Base-by-base conservation (phyloP, 1,284 basidiomycete species). In the Schizophyllum amplum region DNA sequence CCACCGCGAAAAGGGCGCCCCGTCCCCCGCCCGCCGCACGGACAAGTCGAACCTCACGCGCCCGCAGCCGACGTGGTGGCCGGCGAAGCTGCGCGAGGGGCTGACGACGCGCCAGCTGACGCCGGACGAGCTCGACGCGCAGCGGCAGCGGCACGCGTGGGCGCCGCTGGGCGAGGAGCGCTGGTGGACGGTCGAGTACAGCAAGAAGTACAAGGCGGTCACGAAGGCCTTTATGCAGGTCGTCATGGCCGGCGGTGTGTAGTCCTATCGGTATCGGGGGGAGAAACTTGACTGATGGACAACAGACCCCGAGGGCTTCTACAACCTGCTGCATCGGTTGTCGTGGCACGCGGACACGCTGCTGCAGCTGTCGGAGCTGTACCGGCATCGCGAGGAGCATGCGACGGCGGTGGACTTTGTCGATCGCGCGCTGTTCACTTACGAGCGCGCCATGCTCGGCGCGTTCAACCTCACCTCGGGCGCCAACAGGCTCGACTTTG, bases 291-390 rank as follows among this genome's bases (percentile, higher is more conserved):
- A 6, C 2, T 54, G 26, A 59, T 54, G 62, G 46, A 59, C 22
- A 24, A 20, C 61, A 89, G 88, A 90, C 65, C 87, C 87, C 0
- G 80, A 87, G 59, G 81, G 82, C 0, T 78, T 90, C 52, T 84
- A 77, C 69, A 72, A 77, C 21, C 71, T 90, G 7, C 59, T 87
- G 15, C 71, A 77, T 15, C 75, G 73, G 49, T 74, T 84, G 48
- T 86, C 85, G 0, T 97, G 92, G 82, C 94, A 97, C 64, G 90
- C 87, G 1, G 94, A 98, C 69, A 95, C 94, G 0, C 75, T 95
- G 0, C 77, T 97, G 1, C 94, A 97, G 66, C 76, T 96, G 23
- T 86, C 90, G 1, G 90, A 92, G 66, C 80, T 94, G 1, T 91
- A 86, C 67, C 80, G 87, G 42, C 87, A 94, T 67, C 81, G 91